A percentile compares a stretch with the other conserved stretches of the same genome.
Evolutionary conservation across 352 stramenopile genomes (phyloP).

Genomic region (Pythium diclinum): DNA sequence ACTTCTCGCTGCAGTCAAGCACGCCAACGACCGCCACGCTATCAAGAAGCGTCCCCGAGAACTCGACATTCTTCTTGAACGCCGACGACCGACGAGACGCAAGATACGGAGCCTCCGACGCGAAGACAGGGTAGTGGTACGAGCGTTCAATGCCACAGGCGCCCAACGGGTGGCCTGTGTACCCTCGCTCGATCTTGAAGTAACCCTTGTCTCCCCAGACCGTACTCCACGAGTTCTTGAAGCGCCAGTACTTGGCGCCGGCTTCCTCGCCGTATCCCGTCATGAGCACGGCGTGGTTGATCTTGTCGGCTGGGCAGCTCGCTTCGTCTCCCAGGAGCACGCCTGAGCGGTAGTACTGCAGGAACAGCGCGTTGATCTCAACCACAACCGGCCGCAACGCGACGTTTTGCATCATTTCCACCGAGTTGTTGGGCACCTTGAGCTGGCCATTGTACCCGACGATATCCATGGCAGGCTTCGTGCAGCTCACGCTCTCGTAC

Average conservation of each 20-base stretch:
- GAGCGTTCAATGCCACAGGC: slow-evolving; percentile 9
- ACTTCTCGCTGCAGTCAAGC: slow-evolving; percentile 14
- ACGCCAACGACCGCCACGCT: too few species aligned
- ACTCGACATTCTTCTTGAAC: too few species aligned
- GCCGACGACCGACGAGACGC: neutral
- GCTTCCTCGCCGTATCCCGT: slow-evolving; percentile 13
- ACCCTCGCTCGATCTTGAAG: slow-evolving; percentile 14
- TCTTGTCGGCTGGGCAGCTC: neutral
- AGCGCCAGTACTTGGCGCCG: slow-evolving; percentile 15
- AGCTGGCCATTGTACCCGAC: slow-evolving; percentile 4
- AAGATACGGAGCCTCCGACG: neutral
- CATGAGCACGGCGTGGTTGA: slow-evolving; percentile 22
- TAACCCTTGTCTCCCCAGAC: slow-evolving; percentile 17
- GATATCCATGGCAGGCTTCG: neutral
- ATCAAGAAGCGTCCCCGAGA: too few species aligned
- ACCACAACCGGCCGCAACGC: neutral
- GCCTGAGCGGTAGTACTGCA: slow-evolving; percentile 3
- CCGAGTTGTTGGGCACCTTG: neutral
- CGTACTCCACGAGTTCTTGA: slow-evolving; percentile 20
- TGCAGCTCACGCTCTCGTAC: neutral
- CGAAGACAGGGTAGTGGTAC: slow-evolving; percentile 10
- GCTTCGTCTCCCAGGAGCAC: slow-evolving; percentile 1
- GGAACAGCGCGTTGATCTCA: slow-evolving; percentile 3
- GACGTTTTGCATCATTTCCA: neutral
- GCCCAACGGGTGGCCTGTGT: slow-evolving; percentile 12